Percentiles rank a stretch among this genome's conserved stretches.
These are phyloP conservation scores for Apostasia ramifera DNA, from an alignment of 106 monocot genomes.

Conservation along the genomic window DNA sequence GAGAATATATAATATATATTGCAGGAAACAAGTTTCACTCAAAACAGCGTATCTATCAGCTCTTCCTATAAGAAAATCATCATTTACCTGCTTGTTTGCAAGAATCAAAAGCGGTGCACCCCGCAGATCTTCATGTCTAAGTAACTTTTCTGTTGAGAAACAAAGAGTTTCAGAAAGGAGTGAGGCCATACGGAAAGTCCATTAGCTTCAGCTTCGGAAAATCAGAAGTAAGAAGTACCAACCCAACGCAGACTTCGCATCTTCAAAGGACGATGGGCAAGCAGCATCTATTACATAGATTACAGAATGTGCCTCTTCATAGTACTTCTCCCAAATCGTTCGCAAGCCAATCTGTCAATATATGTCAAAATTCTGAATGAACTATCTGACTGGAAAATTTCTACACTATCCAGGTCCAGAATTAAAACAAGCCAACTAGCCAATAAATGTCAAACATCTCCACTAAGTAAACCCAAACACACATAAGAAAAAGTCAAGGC, in stretches of 20 bases:
- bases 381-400: not conserved
- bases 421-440: too few species aligned
- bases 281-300: constrained; percentile 92
- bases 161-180: not conserved
- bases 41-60: too few species aligned
- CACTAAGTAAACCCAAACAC: too few species aligned
- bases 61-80: too few species aligned
- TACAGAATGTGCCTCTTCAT: constrained; percentile 97
- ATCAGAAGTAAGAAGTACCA: constrained; percentile 24
- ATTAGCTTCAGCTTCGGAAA: not conserved
- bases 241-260: constrained; percentile 92
- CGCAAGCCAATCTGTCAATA: constrained; percentile 73
- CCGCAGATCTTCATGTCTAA: constrained; percentile 80
- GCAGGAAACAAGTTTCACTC: too few species aligned
- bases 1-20: too few species aligned
- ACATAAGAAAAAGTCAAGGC: not conserved
- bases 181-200: not conserved
- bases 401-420: not conserved
- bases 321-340: constrained; percentile 98
- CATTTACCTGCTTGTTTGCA: constrained; percentile 81
- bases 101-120: constrained; percentile 86
- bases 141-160: constrained; percentile 68
- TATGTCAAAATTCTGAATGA: constrained; percentile 7
- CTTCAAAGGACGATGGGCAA: constrained; percentile 74
- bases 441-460: too few species aligned